phyloP scores from a whole-genome alignment of 2,329 filamentous ascomycete genomes.

The Fusarium xylarioides region DNA sequence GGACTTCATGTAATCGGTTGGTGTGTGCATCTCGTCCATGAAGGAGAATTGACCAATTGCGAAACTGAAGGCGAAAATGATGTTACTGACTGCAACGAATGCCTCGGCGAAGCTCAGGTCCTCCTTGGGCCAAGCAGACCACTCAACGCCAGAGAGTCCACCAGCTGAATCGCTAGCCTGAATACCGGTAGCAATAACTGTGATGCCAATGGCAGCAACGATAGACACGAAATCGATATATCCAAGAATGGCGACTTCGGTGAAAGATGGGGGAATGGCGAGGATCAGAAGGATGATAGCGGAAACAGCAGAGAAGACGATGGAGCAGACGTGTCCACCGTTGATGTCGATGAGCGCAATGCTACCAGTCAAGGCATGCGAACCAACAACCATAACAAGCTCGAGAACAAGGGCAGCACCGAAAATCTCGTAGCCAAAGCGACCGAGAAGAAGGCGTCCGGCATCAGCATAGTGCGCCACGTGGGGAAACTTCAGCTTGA shows the following conservation, averaged over 20 bases:
- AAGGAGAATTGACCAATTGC: constrained; percentile 36
- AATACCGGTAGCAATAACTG: constrained; percentile 72
- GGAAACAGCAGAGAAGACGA: constrained; percentile 54
- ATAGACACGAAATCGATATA: constrained; percentile 67
- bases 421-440: constrained; percentile 68
- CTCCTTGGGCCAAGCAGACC: constrained; percentile 57
- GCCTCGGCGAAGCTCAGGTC: constrained; percentile 60
- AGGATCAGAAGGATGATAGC: constrained; percentile 56
- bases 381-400: constrained; percentile 74
- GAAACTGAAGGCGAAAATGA: constrained; percentile 43
- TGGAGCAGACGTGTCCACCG: constrained; percentile 53
- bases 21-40: constrained; percentile 39
- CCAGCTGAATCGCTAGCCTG: constrained; percentile 44
- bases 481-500: constrained; percentile 62
- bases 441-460: constrained; percentile 68
- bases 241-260: constrained; percentile 40
- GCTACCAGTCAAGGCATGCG: constrained; percentile 75
- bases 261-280: constrained; percentile 58
- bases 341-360: constrained; percentile 74
- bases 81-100: constrained; percentile 72
- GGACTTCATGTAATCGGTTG: constrained; percentile 54
- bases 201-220: constrained; percentile 61
- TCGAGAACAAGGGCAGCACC: constrained; percentile 70
- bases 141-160: constrained; percentile 46
- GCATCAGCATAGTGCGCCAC: constrained; percentile 50